Conservation (phyloP, 1,139 yeast species). For the Taphrina betulina region DNA sequence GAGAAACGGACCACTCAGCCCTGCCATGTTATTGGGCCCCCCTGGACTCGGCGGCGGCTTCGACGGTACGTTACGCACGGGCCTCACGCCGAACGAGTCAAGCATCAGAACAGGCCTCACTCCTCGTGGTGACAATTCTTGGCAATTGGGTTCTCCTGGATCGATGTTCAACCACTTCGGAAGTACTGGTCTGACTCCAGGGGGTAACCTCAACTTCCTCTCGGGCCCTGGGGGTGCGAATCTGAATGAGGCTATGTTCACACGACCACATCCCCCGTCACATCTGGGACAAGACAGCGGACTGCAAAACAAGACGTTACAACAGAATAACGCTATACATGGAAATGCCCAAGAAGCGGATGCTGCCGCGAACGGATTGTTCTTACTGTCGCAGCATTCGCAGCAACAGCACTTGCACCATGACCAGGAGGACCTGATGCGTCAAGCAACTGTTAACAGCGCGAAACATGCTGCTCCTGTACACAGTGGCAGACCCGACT, state of each 20-base stretch:
- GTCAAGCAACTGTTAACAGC: conserved; percentile 25
- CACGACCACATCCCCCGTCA: conserved; percentile 23
- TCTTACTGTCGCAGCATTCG: conserved; percentile 41
- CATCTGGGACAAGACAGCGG: conserved; percentile 20
- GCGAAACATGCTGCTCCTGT: conserved; percentile 22
- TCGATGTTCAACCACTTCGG: conserved; percentile 45
- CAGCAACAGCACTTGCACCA: conserved; percentile 29
- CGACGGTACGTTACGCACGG: conserved; percentile 38
- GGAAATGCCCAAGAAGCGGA: conserved; percentile 37
- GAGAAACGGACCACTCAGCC: conserved; percentile 38
- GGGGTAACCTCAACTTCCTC: conserved; percentile 18
- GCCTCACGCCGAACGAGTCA: conserved; percentile 41
- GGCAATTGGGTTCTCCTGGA: conserved; percentile 40
- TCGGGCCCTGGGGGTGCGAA: conserved; percentile 25
- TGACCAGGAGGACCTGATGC: conserved; percentile 20
- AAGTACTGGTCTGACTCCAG: conserved; percentile 17
- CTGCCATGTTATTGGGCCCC: conserved; percentile 38
- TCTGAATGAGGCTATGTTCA: conserved; percentile 17
- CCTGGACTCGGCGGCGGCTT: conserved; percentile 36
- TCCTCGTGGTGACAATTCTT: conserved; percentile 44
- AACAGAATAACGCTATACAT: background rate
- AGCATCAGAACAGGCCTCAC: conserved; percentile 46
- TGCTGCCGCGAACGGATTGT: conserved; percentile 43
- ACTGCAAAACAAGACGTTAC: background rate
- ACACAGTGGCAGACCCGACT: background rate